Evolutionary conservation across 1,284 basidiomycete genomes (phyloP).

Genomic region (Cutaneotrichosporon curvatum): DNA sequence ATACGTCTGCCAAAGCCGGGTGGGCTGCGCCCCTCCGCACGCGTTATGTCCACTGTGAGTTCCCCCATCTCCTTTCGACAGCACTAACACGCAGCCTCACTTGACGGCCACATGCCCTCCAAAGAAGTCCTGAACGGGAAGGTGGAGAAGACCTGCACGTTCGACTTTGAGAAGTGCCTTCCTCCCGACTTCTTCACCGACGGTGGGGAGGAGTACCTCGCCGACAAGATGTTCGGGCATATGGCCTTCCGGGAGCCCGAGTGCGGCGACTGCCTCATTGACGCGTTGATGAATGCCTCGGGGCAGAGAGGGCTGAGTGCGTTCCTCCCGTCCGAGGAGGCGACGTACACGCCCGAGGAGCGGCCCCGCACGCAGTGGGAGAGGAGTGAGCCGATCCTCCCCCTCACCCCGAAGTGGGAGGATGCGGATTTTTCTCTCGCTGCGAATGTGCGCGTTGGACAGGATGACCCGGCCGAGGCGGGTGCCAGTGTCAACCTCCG

Average conservation of each 20-base stretch:
- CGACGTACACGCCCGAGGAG: constrained; percentile 11
- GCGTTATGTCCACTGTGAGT: constrained; percentile 9
- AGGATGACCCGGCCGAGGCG: constrained; percentile 22
- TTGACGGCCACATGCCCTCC: constrained; percentile 28
- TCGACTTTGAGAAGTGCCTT: constrained; percentile 29
- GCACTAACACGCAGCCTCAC: too few relatives aligned
- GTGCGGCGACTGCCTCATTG: constrained; percentile 45
- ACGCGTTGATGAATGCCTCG: constrained; percentile 30
- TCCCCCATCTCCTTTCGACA: too few relatives aligned
- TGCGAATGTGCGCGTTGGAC: constrained; percentile 23
- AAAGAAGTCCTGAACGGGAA: neutral
- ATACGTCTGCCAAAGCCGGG: constrained; percentile 16
- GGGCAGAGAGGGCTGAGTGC: constrained; percentile 39
- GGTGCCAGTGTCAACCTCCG: constrained; percentile 22
- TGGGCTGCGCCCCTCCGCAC: constrained; percentile 26
- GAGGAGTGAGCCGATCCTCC: constrained; percentile 29
- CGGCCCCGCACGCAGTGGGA: constrained; percentile 16
- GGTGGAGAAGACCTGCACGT: constrained; percentile 14
- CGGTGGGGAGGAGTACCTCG: constrained; percentile 7
- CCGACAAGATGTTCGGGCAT: constrained; percentile 30
- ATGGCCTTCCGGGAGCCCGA: constrained; percentile 32
- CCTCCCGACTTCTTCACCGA: constrained; percentile 24
- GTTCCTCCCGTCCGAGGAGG: constrained; percentile 31
- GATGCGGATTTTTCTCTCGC: constrained; percentile 23
- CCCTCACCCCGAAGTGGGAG: constrained; percentile 23